Evolutionary conservation across 306 rosid species (phyloP), one percentile per base, ranked within the genome.

Genomic region (Prunus fruticosa): DNA sequence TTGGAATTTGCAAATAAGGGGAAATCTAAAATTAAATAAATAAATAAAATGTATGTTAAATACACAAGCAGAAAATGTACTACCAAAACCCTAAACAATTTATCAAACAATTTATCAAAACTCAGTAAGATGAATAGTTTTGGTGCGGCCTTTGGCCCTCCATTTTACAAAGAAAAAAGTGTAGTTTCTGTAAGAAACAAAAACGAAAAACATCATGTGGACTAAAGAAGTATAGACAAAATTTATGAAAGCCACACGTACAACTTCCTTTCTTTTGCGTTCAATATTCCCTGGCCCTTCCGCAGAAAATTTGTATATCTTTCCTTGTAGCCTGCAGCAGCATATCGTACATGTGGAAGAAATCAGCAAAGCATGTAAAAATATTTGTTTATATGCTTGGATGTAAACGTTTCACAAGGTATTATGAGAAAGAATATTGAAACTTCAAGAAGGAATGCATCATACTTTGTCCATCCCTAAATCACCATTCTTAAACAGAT

Each of bases 241-340:
- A n/a, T n/a, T n/a, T n/a, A n/a, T n/a, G n/a, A n/a, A n/a, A n/a
- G n/a, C n/a, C n/a, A n/a, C n/a, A n/a, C n/a, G n/a, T n/a, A n/a
- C n/a, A n/a, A n/a, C n/a, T n/a, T n/a, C n/a, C n/a, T n/a, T n/a
- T n/a, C n/a, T n/a, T n/a, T n/a, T n/a, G n/a, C n/a, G n/a, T n/a
- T n/a, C n/a, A n/a, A n/a, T n/a, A n/a, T n/a, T n/a, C n/a, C n/a
- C n/a, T n/a, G n/a, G n/a, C n/a, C n/a, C n/a, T n/a, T n/a, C n/a
- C n/a, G n/a, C n/a, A n/a, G n/a, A n/a, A 75, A 90, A 90, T 70
- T 86, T 90, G 43, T 56, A 74, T 90, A 90, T 20, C 95, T 81
- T 56, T 81, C 83, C 76, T 86, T 88, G 57, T 32, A 86, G 0
- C 89, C 89, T 34, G 10, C 2, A 1, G 47, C 46, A 22, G 87